Evolutionary conservation across 768 basidiomycete species (phyloP).

Genomic region (Lactarius pseudohatsudake): DNA sequence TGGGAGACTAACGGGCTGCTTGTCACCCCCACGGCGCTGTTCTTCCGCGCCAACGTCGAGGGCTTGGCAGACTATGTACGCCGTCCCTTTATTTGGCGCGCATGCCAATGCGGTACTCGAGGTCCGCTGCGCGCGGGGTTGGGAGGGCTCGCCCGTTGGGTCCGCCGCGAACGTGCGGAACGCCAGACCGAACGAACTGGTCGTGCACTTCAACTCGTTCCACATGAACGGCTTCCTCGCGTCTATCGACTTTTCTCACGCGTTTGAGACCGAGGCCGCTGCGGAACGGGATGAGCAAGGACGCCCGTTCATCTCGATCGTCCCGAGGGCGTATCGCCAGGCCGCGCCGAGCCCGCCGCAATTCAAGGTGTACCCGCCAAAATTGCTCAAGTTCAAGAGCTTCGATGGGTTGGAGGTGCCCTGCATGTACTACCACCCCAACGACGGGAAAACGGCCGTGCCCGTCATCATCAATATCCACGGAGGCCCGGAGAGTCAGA

Average conservation of each 20-base stretch:
- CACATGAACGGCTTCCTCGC: conserved; percentile 36
- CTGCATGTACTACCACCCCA: conserved; percentile 45
- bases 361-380: conserved; percentile 36
- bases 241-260: conserved; percentile 35
- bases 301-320: conserved; percentile 33
- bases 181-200: conserved; percentile 37
- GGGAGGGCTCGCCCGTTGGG: conserved; percentile 33
- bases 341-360: conserved; percentile 35
- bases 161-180: conserved; percentile 38
- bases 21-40: conserved; percentile 29
- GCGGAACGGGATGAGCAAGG: conserved; percentile 32
- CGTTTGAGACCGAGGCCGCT: conserved; percentile 23
- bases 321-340: conserved; percentile 37
- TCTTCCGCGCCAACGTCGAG: conserved; percentile 42
- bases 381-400: conserved; percentile 41
- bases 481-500: conserved; percentile 42
- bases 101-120: conserved; percentile 33
- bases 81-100: conserved; percentile 30
- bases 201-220: conserved; percentile 37
- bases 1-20: conserved; percentile 37
- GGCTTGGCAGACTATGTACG: conserved; percentile 38
- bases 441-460: conserved; percentile 31
- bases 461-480: conserved; percentile 42
- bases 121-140: conserved; percentile 19
- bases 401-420: conserved; percentile 44